Base-by-base conservation (phyloP, 352 stramenopile genomes). In the Globisporangium apiculatum region DNA sequence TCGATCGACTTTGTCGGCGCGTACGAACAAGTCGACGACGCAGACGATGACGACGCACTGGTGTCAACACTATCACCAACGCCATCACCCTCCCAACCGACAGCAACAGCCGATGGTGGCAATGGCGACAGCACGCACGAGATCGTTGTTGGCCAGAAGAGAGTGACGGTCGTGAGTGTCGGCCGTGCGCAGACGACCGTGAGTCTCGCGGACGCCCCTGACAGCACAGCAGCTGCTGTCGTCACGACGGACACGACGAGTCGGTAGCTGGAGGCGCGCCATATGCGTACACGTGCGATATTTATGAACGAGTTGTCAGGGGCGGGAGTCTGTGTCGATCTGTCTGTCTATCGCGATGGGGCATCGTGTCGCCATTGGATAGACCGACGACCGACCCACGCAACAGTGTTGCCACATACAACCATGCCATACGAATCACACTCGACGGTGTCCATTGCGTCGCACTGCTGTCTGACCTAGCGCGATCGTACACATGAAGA, bases 91-190 rank as follows among this genome's bases (percentile, higher is more conserved):
- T 31, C 24, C 24, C 24, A 31, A 31, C 24, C 24, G 24, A 31
- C 37, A 38, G 48, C 42, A 7, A 24, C 38, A 11, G 12, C 6
- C 12, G 56, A 61, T 15, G 36, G 17, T 12, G 37, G 55, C 7
- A 37, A 31, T n/a, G 61, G 76, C 10, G 58, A 59, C 8, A 57
- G 42, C 45, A 60, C 53, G 60, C 60, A 66, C n/a, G 55, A 67
- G 46, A 63, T 76, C 31, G 42, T 82, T 10, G 43, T 79, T 10
- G 66, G 60, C 11, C 54, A 51, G 7, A 66, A 65, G 49, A 71
- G 80, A 50, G 75, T 86, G 46, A 82, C 71, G 12, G 55, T 86
- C 17, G 64, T 79, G 53, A 68, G 80, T 42, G 60, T 82, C 31
- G 66, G 73, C 35, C 63, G 62, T 0, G 61, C 59, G 38, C 58